These are phyloP conservation scores for Thielaviopsis ethacetica DNA, from an alignment of 2,329 filamentous ascomycete genomes.

Conservation along the genomic window DNA sequence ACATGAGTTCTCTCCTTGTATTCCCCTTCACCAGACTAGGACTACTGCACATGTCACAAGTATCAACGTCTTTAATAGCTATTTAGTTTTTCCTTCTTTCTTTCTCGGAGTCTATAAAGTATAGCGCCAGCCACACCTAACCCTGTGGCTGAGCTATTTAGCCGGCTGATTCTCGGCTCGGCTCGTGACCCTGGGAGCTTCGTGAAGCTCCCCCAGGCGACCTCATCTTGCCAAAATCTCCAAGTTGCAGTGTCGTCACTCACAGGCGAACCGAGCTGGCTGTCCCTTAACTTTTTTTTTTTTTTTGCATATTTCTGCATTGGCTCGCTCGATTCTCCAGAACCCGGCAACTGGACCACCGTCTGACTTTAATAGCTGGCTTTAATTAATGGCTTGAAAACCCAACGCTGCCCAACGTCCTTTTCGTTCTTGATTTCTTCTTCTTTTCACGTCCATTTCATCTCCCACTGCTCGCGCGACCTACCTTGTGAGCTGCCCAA, in stretches of 20 bases:
- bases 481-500: neutral
- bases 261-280: neutral
- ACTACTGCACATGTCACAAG: too few relatives aligned
- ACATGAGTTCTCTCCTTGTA: too few relatives aligned
- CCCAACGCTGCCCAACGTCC: neutral
- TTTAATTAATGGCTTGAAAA: neutral
- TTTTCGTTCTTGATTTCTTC: neutral
- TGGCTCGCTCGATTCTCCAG: neutral
- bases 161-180: too few relatives aligned
- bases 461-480: neutral
- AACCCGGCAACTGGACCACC: neutral
- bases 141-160: too few relatives aligned
- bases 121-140: too few relatives aligned
- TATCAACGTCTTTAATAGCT: too few relatives aligned
- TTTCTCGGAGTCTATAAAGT: too few relatives aligned
- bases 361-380: neutral
- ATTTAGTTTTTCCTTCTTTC: too few relatives aligned
- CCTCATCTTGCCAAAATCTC: neutral
- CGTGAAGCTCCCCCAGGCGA: neutral
- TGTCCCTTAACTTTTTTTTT: neutral
- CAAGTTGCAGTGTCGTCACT: neutral
- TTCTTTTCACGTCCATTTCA: neutral
- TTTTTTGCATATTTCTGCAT: neutral
- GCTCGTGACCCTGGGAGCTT: too few relatives aligned
- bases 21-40: too few relatives aligned